Conservation (phyloP, 805 yeast species). For the Wickerhamomyces hampshirensis region DNA sequence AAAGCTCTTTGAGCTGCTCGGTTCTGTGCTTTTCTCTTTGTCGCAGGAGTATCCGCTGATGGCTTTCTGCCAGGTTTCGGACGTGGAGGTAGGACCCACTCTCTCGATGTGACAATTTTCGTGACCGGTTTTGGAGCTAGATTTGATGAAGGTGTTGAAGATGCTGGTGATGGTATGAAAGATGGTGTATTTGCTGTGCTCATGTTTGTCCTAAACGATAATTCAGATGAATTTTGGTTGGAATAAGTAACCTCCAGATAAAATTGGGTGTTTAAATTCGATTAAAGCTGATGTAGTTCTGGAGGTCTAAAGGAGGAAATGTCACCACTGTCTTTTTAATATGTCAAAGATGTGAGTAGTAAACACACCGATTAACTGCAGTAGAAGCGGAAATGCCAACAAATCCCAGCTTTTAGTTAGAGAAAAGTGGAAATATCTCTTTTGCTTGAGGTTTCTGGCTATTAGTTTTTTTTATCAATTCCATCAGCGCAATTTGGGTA, state of each 20-base stretch:
- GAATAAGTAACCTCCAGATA: conserved; percentile 7
- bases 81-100: conserved; percentile 78
- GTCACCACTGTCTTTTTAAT: too few relatives aligned
- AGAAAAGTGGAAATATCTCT: too few relatives aligned
- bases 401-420: too few relatives aligned
- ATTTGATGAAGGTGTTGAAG: conserved; percentile 3
- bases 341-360: too few relatives aligned
- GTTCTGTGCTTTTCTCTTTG: conserved; percentile 84
- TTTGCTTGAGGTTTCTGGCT: too few relatives aligned
- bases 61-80: conserved; percentile 70
- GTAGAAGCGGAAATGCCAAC: too few relatives aligned
- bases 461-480: conserved; percentile 12
- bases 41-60: conserved; percentile 70
- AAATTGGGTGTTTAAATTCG: conserved; percentile 14
- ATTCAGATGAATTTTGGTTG: too few relatives aligned
- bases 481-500: conserved; percentile 16
- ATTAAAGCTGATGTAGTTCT: too few relatives aligned
- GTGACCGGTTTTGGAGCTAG: conserved; percentile 27
- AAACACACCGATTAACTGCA: too few relatives aligned
- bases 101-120: conserved; percentile 58
- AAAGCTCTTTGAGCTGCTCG: conserved; percentile 93
- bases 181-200: conserved; percentile 15
- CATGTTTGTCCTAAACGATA: too few relatives aligned
- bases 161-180: conserved; percentile 18
- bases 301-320: too few relatives aligned